Conservation (phyloP, 2,329 filamentous ascomycete species). For the Metarhizium brunneum region DNA sequence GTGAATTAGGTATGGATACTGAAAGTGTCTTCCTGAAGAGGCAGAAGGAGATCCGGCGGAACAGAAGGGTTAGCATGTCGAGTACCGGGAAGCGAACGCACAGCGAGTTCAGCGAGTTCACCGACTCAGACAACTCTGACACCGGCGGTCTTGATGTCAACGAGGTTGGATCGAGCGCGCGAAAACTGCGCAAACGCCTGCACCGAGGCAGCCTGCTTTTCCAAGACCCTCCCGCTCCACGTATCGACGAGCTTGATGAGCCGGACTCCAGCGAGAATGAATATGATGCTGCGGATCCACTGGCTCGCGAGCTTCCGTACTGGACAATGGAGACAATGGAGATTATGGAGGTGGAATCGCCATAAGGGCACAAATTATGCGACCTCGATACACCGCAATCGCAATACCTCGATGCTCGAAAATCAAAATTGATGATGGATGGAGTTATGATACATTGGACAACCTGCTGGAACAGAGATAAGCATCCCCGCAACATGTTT, state of each 20-base stretch:
- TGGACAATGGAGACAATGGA: slow-evolving; percentile 39
- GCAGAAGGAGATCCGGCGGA: slow-evolving; percentile 33
- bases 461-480: not conserved
- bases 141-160: slow-evolving; percentile 29
- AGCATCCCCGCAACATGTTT: not conserved
- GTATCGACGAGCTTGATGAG: slow-evolving; percentile 46
- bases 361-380: slow-evolving; percentile 9
- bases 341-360: slow-evolving; percentile 40
- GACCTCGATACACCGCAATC: not conserved
- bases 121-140: slow-evolving; percentile 37
- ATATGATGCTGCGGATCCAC: slow-evolving; percentile 26
- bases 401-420: slow-evolving; percentile 4
- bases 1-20: slow-evolving; percentile 21
- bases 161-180: slow-evolving; percentile 36
- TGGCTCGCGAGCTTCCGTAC: slow-evolving; percentile 41
- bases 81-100: slow-evolving; percentile 47
- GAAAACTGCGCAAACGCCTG: slow-evolving; percentile 36
- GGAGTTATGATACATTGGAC: not conserved
- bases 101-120: slow-evolving; percentile 44
- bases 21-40: slow-evolving; percentile 30
- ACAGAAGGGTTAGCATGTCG: slow-evolving; percentile 38
- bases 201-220: slow-evolving; percentile 39
- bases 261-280: slow-evolving; percentile 40
- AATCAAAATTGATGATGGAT: not conserved
- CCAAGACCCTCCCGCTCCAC: slow-evolving; percentile 37